Evolutionary conservation across 805 yeast genomes (phyloP), one percentile per base, ranked within the genome.

Genomic region (Candida boidinii): DNA sequence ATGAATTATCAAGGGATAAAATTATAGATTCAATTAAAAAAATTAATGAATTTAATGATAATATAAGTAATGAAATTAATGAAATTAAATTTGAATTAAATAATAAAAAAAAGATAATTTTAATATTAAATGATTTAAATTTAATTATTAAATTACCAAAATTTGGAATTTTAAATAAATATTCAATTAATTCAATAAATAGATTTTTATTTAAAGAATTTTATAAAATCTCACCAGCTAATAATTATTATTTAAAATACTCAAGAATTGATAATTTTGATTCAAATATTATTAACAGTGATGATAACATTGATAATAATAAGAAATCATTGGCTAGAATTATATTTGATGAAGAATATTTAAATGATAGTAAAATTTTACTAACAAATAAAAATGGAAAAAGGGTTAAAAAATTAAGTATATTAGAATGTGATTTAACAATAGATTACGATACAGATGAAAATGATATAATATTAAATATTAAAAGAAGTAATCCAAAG

Each of bases 181-280:
- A 30, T 30, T 41, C 43, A 22, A 34, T 24, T 10, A 18, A 46
- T 9, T 43, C 48, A 4, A 38, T 56, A 4, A 52, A 54, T 32
- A 36, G 61, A 33, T 47, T 42, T 17, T 19, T 58, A 9, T 58
- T 39, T 36, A 35, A 46, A 9, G 19, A 33, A 7, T 32, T 49
- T 9, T 42, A 38, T 29, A 31, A 20, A 24, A 44, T 53, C 7
- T 49, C 55, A 3, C 47, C 56, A 4, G 26, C 37, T 3, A 17
- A 28, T 3, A 35, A 44, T 5, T 54, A 44, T 33, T 45, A 40
- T 28, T n/a, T n/a, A n/a, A n/a, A n/a, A n/a, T n/a, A n/a, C n/a
- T n/a, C n/a, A n/a, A n/a, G n/a, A n/a, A n/a, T n/a, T n/a, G n/a
- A n/a, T n/a, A n/a, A n/a, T n/a, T n/a, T n/a, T n/a, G n/a, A n/a